A percentile compares a stretch with the other conserved stretches of the same genome.
Evolutionary conservation across 164 flowering plant species (phyloP).

Genomic region (Berberis thunbergii): DNA sequence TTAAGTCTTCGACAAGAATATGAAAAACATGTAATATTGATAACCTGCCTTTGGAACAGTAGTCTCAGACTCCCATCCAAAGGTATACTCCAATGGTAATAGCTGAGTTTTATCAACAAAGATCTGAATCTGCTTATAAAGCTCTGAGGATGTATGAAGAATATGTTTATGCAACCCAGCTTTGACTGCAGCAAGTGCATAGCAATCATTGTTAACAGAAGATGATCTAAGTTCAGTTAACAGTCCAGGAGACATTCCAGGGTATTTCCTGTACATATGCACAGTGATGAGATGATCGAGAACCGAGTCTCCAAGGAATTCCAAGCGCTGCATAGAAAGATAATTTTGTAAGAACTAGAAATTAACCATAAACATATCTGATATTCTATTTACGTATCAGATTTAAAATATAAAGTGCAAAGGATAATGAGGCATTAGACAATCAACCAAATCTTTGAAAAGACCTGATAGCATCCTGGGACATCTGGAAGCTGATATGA

Average conservation of each 20-base stretch:
- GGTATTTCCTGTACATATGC: constrained; percentile 50
- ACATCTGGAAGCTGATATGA: constrained; percentile 74
- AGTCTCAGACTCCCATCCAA: constrained; percentile 68
- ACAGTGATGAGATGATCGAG: constrained; percentile 64
- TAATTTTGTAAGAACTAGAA: neutral
- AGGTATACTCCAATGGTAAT: constrained; percentile 26
- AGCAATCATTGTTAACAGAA: constrained; percentile 80
- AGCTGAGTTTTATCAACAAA: constrained; percentile 24
- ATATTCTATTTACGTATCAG: too few relatives aligned
- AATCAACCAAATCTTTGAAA: too few relatives aligned
- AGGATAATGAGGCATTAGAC: too few relatives aligned
- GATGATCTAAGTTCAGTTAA: constrained; percentile 83
- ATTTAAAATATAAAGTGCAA: too few relatives aligned
- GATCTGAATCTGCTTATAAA: constrained; percentile 36
- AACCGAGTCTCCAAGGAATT: constrained; percentile 87
- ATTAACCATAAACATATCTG: neutral
- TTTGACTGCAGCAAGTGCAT: constrained; percentile 35
- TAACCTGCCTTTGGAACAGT: constrained; percentile 57
- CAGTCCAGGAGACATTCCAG: constrained; percentile 63
- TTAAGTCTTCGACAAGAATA: neutral
- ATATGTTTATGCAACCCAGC: constrained; percentile 45
- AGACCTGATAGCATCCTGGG: constrained; percentile 83
- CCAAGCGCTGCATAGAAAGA: constrained; percentile 48
- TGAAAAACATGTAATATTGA: neutral
- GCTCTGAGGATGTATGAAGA: constrained; percentile 45